Conservation (phyloP, 1,284 basidiomycete genomes). For the Schizopora paradoxa region DNA sequence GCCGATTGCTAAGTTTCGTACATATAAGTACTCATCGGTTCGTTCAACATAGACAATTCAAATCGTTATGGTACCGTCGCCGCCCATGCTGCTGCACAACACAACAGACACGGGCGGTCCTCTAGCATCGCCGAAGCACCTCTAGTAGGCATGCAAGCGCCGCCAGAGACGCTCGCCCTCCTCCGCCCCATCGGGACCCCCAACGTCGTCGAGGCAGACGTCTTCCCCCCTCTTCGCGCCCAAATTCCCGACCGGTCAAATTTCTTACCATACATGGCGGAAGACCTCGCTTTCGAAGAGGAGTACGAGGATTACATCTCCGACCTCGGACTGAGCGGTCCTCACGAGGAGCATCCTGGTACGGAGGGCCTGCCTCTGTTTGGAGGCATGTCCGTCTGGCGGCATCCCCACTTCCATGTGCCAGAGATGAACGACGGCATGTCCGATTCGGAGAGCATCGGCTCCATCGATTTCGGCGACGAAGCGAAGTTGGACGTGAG, state of each 20-base stretch:
- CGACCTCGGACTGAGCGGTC: conserved; percentile 65
- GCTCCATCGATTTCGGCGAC: conserved; percentile 78
- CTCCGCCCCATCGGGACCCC: conserved; percentile 73
- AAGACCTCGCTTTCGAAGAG: conserved; percentile 83
- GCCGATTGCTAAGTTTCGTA: conserved; percentile 6
- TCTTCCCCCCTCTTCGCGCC: conserved; percentile 77
- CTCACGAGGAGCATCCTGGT: conserved; percentile 24
- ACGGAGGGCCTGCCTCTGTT: conserved; percentile 36
- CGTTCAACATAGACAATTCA: conserved; percentile 57
- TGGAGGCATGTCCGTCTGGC: conserved; percentile 67
- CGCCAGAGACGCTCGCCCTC: conserved; percentile 66
- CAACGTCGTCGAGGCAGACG: conserved; percentile 70
- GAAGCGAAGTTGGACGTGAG: conserved; percentile 62
- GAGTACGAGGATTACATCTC: conserved; percentile 85
- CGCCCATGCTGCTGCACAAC: conserved; percentile 45
- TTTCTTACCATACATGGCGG: conserved; percentile 78
- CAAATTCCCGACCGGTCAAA: conserved; percentile 79
- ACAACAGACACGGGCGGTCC: conserved; percentile 61
- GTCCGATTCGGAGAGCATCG: conserved; percentile 87
- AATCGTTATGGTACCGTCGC: conserved; percentile 72
- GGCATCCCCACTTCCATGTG: conserved; percentile 65
- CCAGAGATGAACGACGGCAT: conserved; percentile 74
- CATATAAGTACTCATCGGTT: conserved; percentile 6
- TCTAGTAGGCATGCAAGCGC: conserved; percentile 70
- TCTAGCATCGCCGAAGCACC: conserved; percentile 78